phyloP scores from a whole-genome alignment of 345 rosid genomes.

The Syzygium jambos region DNA sequence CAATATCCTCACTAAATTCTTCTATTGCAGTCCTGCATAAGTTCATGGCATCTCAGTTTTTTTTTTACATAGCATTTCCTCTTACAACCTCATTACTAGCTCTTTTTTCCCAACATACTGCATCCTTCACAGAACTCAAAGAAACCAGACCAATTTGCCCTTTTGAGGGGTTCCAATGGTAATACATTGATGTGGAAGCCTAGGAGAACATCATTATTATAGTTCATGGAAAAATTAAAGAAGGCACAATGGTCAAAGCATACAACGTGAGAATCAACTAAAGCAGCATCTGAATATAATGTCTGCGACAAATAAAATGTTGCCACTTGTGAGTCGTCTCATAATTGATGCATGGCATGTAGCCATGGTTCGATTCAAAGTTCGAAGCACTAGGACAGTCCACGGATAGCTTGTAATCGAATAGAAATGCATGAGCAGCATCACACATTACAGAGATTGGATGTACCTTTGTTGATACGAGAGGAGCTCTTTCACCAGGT shows the following conservation, averaged over 20 bases:
- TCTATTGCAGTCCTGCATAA: not conserved
- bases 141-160: not conserved
- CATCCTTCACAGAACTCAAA: not conserved
- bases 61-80: not conserved
- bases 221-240: not conserved
- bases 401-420: not conserved
- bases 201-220: not conserved
- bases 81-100: not conserved
- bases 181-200: not conserved
- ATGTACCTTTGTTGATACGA: constrained; percentile 87
- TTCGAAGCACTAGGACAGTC: not conserved
- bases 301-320: not conserved
- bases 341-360: not conserved
- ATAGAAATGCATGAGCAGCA: not conserved
- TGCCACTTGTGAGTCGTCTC: not conserved
- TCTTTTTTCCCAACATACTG: not conserved
- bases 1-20: not conserved
- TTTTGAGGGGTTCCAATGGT: not conserved
- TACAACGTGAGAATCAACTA: not conserved
- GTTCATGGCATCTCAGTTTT: not conserved
- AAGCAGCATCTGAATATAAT: not conserved
- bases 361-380: not conserved
- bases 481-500: constrained; percentile 92
- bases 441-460: not conserved
- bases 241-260: not conserved